Evolutionary conservation across 106 monocot species (phyloP).

Genomic region (Phalaenopsis equestris): DNA sequence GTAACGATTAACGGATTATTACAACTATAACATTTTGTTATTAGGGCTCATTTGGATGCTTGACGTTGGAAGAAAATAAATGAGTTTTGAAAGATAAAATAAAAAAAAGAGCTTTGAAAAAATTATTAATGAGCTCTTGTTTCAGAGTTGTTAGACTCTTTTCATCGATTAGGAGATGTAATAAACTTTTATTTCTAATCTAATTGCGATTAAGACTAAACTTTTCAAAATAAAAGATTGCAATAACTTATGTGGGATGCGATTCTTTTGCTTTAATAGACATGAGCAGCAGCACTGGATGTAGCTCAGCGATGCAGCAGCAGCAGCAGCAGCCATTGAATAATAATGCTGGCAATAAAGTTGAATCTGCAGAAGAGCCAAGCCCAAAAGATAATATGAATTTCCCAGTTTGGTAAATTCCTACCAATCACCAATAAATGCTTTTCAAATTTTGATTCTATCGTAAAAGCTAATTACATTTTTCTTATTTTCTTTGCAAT

Average conservation of each 20-base stretch:
- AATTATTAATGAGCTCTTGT: no score
- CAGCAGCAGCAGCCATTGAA: slow-evolving; percentile 1
- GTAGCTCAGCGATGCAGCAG: slow-evolving; percentile 2
- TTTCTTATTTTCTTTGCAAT: neutral
- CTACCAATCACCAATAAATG: neutral
- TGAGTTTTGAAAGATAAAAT: no score
- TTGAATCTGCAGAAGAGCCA: slow-evolving; percentile 18
- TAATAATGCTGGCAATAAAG: slow-evolving; percentile 12
- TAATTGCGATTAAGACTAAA: no score
- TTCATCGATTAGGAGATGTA: no score
- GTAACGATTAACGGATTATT: neutral
- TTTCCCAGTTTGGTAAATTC: neutral
- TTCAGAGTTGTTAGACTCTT: no score
- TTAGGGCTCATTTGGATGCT: no score
- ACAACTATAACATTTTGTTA: no score
- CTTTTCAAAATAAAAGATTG: no score
- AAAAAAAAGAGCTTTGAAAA: no score
- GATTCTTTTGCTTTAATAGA: slow-evolving; percentile 9
- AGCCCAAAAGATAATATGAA: slow-evolving; percentile 19
- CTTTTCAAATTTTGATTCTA: neutral
- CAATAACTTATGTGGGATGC: neutral
- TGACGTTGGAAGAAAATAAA: no score
- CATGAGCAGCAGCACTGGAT: slow-evolving; percentile 7
- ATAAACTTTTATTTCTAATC: no score
- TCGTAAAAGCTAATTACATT: neutral